These are phyloP conservation scores for Climacium dendroides DNA, from an alignment of 225 moss, liverwort and hornwort genomes.

Conservation along the genomic window DNA sequence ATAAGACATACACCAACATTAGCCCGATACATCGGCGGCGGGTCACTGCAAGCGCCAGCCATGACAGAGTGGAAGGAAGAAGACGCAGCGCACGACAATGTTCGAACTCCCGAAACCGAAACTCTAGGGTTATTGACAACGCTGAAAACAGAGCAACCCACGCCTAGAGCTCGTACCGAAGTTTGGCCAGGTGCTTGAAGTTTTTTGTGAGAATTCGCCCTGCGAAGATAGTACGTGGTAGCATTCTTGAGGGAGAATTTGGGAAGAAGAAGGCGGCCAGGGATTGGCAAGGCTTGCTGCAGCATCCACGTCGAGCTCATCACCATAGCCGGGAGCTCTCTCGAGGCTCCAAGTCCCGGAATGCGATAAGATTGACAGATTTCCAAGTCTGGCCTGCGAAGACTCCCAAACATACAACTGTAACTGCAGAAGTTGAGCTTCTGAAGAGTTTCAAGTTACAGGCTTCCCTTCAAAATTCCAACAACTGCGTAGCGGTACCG, in stretches of 20 bases:
- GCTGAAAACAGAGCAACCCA: neutral
- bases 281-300: slow-evolving; percentile 10
- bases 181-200: neutral
- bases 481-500: no score
- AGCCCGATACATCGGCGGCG: slow-evolving; percentile 52
- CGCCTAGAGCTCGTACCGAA: neutral
- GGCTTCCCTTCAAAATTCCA: no score
- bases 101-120: neutral
- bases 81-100: neutral
- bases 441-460: no score
- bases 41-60: slow-evolving; percentile 12
- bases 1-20: slow-evolving; percentile 81
- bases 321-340: neutral
- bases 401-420: neutral
- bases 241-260: neutral
- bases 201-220: neutral
- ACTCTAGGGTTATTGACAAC: neutral
- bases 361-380: neutral
- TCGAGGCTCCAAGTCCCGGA: neutral
- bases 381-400: neutral
- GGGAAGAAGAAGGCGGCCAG: neutral
- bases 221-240: neutral
- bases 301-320: slow-evolving; percentile 1
- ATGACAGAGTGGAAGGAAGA: neutral
- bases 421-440: neutral